Conservation (phyloP, 257 asterid species). For the Solanum microdontum region DNA sequence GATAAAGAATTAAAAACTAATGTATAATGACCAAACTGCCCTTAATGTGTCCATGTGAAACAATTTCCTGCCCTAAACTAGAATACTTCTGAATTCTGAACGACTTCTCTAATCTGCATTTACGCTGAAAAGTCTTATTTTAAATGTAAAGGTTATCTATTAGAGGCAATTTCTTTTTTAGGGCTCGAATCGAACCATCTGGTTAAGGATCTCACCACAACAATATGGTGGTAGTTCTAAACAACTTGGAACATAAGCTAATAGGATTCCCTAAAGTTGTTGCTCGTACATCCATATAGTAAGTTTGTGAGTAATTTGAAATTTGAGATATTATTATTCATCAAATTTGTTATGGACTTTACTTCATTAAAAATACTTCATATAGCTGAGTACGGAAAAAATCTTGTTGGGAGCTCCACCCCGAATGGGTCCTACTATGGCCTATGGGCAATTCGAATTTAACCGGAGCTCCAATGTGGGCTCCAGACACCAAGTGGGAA, state of each 20-base stretch:
- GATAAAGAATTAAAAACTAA: not conserved
- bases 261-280: not conserved
- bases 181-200: not conserved
- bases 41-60: not conserved
- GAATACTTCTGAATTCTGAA: not conserved
- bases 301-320: not conserved
- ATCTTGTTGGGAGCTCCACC: not conserved
- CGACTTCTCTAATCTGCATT: not conserved
- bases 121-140: not conserved
- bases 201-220: not conserved
- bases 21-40: not conserved
- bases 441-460: not conserved
- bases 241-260: not conserved
- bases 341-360: not conserved
- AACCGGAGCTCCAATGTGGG: too few relatives aligned
- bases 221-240: not conserved
- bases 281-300: not conserved
- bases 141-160: not conserved
- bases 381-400: not conserved
- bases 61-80: not conserved
- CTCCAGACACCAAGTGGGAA: not conserved
- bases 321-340: not conserved
- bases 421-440: not conserved
- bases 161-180: not conserved
- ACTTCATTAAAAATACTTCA: not conserved